These are phyloP conservation scores for Leishmania martiniquensis DNA, from an alignment of 208 protist species.

Conservation along the genomic window DNA sequence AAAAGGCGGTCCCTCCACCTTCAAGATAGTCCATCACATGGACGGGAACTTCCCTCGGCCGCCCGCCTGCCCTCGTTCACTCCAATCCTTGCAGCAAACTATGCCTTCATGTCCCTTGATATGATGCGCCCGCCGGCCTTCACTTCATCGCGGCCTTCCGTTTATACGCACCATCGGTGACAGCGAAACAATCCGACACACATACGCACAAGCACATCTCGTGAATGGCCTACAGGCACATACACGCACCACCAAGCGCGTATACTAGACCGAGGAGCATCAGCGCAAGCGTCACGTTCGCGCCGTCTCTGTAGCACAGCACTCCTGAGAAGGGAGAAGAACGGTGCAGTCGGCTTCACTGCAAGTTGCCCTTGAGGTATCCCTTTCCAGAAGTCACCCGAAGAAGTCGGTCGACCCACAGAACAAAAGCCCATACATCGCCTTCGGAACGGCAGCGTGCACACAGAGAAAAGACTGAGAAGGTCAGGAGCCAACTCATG, in stretches of 20 bases:
- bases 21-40: not conserved
- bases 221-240: not conserved
- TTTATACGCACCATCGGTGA: not conserved
- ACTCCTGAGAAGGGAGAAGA: not conserved
- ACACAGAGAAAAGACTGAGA: not conserved
- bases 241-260: not conserved
- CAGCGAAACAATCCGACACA: not conserved
- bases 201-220: not conserved
- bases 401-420: not conserved
- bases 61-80: not conserved
- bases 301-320: not conserved
- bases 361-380: not conserved
- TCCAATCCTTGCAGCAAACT: not conserved
- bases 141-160: not conserved
- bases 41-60: not conserved
- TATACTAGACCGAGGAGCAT: not conserved
- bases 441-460: not conserved
- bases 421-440: not conserved
- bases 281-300: not conserved
- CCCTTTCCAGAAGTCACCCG: not conserved
- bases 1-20: not conserved
- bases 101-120: not conserved
- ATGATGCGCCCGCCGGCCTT: not conserved
- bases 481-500: slow-evolving; percentile 22
- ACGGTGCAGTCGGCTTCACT: not conserved